Evolutionary conservation across 2,329 filamentous ascomycete genomes (phyloP), one percentile per base, ranked within the genome.

Genomic region (Tolypocladium guangdongense): DNA sequence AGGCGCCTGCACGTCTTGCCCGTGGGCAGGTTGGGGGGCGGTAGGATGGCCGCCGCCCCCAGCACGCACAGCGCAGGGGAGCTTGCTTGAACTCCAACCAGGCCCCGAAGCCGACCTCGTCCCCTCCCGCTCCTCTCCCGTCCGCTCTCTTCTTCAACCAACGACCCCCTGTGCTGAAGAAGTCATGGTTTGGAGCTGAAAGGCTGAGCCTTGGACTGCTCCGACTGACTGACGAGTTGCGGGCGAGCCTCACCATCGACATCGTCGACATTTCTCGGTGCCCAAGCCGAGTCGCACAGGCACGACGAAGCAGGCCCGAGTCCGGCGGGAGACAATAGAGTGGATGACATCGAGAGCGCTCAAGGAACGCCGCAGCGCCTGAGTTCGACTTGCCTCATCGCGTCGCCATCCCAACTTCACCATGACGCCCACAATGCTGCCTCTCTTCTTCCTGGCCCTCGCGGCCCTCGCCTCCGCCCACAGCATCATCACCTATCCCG

Each of bases 401-500:
- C 46, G 4, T 49, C 18, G n/a, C 11, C 30, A 8, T n/a, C 38
- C 32, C 22, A 18, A 43, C 24, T 1, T 24, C 18, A 14, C 10
- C 48, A 30, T 8, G 18, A 14, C 51, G 24, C 18, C 24, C 46
- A 35, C 39, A 6, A 51, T 51, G 48, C 14, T 39, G 41, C 8
- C 39, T 5, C 1, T 71, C 52, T 54, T 71, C 57, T 66, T 72
- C 53, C 57, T 80, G 54, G 64, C 43, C 43, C 27, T 47, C 18
- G 18, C 4, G 55, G 69, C 74, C 41, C 58, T 84, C 62, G 74
- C 75, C 57, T 73, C 78, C 36, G 83, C 84, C n/a, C 89, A 95
- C 68, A 87, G 80, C n/a, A 80, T 95, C 65, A 86, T 95, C 68
- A 84, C 85, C 57, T 95, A 95, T 66, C 90, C 90, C 0, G 88